Conservation (phyloP, 2,329 filamentous ascomycete species). For the Camillea tinctor region DNA sequence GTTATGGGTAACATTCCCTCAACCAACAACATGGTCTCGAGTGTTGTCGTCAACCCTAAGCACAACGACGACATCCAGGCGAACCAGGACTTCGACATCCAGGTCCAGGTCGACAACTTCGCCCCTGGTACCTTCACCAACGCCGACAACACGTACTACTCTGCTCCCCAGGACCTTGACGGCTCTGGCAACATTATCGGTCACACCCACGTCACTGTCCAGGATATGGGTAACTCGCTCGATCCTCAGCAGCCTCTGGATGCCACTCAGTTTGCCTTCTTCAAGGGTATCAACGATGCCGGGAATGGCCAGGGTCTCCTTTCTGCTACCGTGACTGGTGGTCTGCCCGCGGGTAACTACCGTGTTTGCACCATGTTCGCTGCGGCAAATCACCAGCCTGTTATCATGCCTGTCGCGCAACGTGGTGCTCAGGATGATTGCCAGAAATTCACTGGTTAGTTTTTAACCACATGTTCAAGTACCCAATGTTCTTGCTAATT, state of each 20-base stretch:
- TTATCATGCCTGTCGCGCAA: constrained; percentile 65
- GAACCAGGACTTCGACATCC: constrained; percentile 51
- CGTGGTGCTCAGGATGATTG: constrained; percentile 67
- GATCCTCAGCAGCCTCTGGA: constrained; percentile 54
- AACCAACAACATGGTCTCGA: constrained; percentile 56
- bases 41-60: constrained; percentile 52
- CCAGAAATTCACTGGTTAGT: constrained; percentile 54
- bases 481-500: constrained; percentile 4
- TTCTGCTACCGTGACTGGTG: constrained; percentile 52
- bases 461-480: background rate
- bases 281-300: constrained; percentile 65
- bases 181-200: constrained; percentile 51
- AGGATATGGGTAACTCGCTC: constrained; percentile 50
- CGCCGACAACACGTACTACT: constrained; percentile 58
- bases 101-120: constrained; percentile 54
- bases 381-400: constrained; percentile 65
- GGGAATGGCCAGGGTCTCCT: constrained; percentile 57
- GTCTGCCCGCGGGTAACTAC: constrained; percentile 62
- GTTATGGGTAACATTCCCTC: constrained; percentile 61
- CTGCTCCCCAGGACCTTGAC: constrained; percentile 55
- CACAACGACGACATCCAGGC: constrained; percentile 48
- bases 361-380: constrained; percentile 63
- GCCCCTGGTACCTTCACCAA: constrained; percentile 61
- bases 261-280: constrained; percentile 56
- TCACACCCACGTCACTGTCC: constrained; percentile 59